Evolutionary conservation across 169 alveolate species (phyloP).

Genomic region (Pseudocohnilembus persalinus): DNA sequence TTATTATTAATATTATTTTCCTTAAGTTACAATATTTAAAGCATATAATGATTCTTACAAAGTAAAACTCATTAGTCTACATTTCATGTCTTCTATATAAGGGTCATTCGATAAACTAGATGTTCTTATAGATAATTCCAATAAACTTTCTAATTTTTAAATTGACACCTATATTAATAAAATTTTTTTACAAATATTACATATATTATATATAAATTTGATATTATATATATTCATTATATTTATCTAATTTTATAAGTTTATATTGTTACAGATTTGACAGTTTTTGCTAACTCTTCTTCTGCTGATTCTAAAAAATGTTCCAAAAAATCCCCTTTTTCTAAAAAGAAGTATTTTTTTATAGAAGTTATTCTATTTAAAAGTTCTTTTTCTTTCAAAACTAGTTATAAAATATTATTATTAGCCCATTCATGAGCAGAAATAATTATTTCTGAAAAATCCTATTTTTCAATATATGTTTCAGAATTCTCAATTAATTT

Average conservation of each 20-base stretch:
- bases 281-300: slow-evolving; percentile 34
- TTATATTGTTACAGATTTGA: no score
- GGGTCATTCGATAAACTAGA: slow-evolving; percentile 58
- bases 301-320: slow-evolving; percentile 65
- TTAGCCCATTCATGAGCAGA: slow-evolving; percentile 67
- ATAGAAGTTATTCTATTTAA: slow-evolving; percentile 50
- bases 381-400: slow-evolving; percentile 50
- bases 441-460: slow-evolving; percentile 52
- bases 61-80: slow-evolving; percentile 60
- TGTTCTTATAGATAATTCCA: slow-evolving; percentile 59
- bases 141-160: slow-evolving; percentile 55
- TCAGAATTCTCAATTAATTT: background rate
- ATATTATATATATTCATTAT: no score
- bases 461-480: slow-evolving; percentile 10
- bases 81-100: slow-evolving; percentile 71
- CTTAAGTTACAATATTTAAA: slow-evolving; percentile 1
- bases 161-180: slow-evolving; percentile 44
- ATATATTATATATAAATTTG: no score
- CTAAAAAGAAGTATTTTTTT: slow-evolving; percentile 66
- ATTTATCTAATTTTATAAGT: no score
- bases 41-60: slow-evolving; percentile 62
- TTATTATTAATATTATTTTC: slow-evolving; percentile 12
- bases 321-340: slow-evolving; percentile 61
- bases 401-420: slow-evolving; percentile 43
- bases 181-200: no score